phyloP scores from a whole-genome alignment of 1,284 basidiomycete species.

The Apiotrichum laibachii region DNA sequence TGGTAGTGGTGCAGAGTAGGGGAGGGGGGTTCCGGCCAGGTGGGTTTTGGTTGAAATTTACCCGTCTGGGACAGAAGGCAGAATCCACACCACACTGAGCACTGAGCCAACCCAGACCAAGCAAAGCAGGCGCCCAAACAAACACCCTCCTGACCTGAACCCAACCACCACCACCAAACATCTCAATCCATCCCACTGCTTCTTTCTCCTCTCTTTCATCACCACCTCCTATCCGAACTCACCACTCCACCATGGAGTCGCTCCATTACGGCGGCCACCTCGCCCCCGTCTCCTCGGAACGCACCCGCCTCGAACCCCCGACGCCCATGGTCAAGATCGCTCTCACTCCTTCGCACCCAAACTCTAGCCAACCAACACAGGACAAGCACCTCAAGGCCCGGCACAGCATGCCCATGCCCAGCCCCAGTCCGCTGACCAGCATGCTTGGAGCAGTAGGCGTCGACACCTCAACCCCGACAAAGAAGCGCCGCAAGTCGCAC shows the following conservation, averaged over 20 bases:
- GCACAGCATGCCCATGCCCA: background rate
- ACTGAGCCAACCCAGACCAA: too few species aligned
- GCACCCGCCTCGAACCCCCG: constrained; percentile 2
- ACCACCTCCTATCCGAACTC: background rate
- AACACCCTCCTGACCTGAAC: background rate
- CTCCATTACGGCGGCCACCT: background rate
- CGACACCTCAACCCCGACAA: too few species aligned
- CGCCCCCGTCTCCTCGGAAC: background rate
- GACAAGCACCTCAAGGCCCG: too few species aligned
- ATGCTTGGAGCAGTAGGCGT: too few species aligned
- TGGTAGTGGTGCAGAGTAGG: too few species aligned
- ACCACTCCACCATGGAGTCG: background rate
- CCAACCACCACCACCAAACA: background rate
- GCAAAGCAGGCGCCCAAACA: too few species aligned
- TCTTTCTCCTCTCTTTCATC: background rate
- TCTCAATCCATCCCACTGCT: background rate
- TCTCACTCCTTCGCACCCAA: background rate
- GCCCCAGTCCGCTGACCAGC: too few species aligned
- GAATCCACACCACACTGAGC: too few species aligned
- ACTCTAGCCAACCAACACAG: too few species aligned
- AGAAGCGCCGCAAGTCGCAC: constrained; percentile 1
- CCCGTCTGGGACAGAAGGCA: too few species aligned
- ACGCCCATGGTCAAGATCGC: background rate
- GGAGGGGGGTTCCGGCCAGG: too few species aligned
- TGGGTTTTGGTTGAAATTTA: too few species aligned